Conservation (phyloP, 371 early-diverging fungal species). For the Mucor saturninus region DNA sequence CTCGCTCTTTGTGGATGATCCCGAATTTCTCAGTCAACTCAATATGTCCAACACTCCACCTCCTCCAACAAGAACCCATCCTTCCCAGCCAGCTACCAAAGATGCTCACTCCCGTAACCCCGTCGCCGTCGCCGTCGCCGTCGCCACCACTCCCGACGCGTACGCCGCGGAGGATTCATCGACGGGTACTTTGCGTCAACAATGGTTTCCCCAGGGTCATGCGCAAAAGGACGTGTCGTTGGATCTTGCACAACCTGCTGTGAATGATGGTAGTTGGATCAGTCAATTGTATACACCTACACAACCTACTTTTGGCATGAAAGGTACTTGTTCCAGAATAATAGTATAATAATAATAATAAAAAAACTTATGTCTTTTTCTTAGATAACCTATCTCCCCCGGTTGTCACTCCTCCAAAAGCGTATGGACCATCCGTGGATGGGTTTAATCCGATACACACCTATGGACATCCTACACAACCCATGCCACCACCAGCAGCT, state of each 20-base stretch:
- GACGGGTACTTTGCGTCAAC: too few relatives aligned
- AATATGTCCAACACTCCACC: background rate
- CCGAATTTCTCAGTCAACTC: constrained; percentile 5
- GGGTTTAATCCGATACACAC: too few relatives aligned
- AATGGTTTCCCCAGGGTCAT: background rate
- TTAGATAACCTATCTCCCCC: background rate
- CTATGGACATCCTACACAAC: too few relatives aligned
- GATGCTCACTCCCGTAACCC: too few relatives aligned
- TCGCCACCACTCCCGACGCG: too few relatives aligned
- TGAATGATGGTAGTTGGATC: constrained; percentile 17
- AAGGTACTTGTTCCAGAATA: background rate
- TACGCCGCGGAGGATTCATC: too few relatives aligned
- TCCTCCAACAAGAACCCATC: background rate
- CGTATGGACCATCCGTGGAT: too few relatives aligned
- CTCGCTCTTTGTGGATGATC: constrained; percentile 10
- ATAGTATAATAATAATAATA: too few relatives aligned
- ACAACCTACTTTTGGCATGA: background rate
- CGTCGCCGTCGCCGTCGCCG: too few relatives aligned
- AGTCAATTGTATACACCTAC: constrained; percentile 17
- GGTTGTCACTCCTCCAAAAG: too few relatives aligned
- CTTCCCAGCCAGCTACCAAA: background rate
- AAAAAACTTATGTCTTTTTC: background rate
- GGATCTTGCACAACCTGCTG: background rate
- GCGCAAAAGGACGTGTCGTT: background rate
- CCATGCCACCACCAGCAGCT: too few relatives aligned